Conservation (phyloP, 192 early-diverging fungal species). For the Jimgerdemannia lactiflua region DNA sequence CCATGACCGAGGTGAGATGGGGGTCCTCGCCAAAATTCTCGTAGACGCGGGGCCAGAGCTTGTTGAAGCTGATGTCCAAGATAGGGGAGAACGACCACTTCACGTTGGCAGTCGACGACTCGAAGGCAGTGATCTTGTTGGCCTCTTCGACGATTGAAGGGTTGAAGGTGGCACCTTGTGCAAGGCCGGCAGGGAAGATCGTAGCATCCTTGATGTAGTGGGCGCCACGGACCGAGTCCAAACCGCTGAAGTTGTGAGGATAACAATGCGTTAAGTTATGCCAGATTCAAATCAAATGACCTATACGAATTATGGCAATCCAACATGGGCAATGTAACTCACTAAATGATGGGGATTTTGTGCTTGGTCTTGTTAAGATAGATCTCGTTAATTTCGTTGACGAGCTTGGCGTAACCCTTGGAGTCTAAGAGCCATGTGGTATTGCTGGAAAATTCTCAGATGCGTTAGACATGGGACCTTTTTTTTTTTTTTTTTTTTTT, state of each 20-base stretch:
- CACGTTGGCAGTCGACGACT: conserved; percentile 14
- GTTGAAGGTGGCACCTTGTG: conserved; percentile 58
- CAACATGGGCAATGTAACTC: conserved; percentile 7
- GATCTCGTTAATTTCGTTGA: conserved; percentile 31
- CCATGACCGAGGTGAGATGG: conserved; percentile 15
- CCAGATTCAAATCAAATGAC: conserved; percentile 41
- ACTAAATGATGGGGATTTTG: conserved; percentile 9
- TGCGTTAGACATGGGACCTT: too few species aligned
- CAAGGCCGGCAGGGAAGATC: not conserved
- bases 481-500: too few species aligned
- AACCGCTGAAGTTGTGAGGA: conserved; percentile 46
- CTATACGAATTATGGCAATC: conserved; percentile 45
- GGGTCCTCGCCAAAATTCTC: conserved; percentile 38
- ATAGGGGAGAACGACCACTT: conserved; percentile 61
- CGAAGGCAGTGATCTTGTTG: not conserved
- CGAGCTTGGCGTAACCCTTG: conserved; percentile 30
- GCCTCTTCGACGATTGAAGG: conserved; percentile 49
- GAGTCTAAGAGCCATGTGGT: conserved; percentile 36
- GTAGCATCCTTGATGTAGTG: conserved; percentile 55
- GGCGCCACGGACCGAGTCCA: conserved; percentile 64
- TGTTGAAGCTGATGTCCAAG: conserved; percentile 56
- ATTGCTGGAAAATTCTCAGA: not conserved
- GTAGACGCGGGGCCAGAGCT: conserved; percentile 56
- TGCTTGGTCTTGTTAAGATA: not conserved
- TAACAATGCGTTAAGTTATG: conserved; percentile 39